These are phyloP conservation scores for Naegleria lovaniensis DNA, from an alignment of 208 protist genomes.

Conservation along the genomic window DNA sequence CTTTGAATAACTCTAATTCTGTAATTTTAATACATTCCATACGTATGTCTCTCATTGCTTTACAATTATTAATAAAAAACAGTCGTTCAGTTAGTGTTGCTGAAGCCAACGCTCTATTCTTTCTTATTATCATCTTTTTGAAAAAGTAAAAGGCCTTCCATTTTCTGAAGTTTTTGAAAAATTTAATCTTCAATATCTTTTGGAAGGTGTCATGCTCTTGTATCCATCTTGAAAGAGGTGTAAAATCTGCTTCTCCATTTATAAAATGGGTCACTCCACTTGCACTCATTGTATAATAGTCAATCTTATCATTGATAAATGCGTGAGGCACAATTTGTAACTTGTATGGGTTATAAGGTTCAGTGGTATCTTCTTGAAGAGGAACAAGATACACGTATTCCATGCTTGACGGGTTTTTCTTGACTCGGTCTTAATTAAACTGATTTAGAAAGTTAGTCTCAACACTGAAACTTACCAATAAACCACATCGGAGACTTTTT, in stretches of 20 bases:
- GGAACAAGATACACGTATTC: not conserved
- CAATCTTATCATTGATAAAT: slow-evolving; percentile 57
- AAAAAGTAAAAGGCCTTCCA: slow-evolving; percentile 86
- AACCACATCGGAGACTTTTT: not conserved
- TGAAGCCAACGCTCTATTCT: slow-evolving; percentile 64
- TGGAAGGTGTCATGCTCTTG: slow-evolving; percentile 77
- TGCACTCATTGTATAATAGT: slow-evolving; percentile 85
- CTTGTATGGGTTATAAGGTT: slow-evolving; percentile 82
- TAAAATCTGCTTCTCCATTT: slow-evolving; percentile 77
- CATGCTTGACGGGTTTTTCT: not conserved
- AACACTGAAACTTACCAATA: not conserved
- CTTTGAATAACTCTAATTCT: not conserved
- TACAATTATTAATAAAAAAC: slow-evolving; percentile 72
- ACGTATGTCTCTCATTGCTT: not conserved
- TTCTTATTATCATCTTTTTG: slow-evolving; percentile 72
- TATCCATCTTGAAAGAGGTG: slow-evolving; percentile 80
- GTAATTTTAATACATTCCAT: slow-evolving; percentile 9
- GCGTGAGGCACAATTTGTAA: slow-evolving; percentile 79
- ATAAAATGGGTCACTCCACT: slow-evolving; percentile 86
- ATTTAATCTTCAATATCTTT: slow-evolving; percentile 69
- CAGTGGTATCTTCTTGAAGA: not conserved
- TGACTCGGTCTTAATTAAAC: not conserved
- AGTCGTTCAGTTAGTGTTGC: slow-evolving; percentile 68
- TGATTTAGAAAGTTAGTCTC: not conserved
- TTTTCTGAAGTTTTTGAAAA: slow-evolving; percentile 81